phyloP scores from a whole-genome alignment of 441 rosid species.

The Populus hybrid region DNA sequence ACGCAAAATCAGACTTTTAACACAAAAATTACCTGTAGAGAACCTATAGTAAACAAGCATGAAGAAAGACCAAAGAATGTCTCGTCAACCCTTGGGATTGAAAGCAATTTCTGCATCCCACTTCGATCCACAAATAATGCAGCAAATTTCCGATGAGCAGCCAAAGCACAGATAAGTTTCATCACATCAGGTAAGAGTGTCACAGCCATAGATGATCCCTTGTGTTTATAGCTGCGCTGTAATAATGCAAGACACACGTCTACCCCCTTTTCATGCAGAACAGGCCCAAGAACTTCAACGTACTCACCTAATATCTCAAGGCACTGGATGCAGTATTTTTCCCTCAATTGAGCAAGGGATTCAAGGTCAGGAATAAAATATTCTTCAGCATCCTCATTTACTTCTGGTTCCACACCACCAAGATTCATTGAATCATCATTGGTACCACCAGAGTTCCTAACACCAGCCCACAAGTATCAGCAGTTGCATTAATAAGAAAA shows the following conservation, averaged over 20 bases:
- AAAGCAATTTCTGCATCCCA: constrained; percentile 93
- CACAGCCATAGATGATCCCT: constrained; percentile 40
- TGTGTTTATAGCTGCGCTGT: constrained; percentile 56
- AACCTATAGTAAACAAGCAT: constrained; percentile 87
- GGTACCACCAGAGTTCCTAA: constrained; percentile 47
- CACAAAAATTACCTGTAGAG: constrained; percentile 69
- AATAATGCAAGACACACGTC: constrained; percentile 86
- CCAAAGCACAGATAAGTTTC: constrained; percentile 98
- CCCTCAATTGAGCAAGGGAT: constrained; percentile 73
- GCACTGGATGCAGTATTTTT: constrained; percentile 91
- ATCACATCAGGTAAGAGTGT: constrained; percentile 85
- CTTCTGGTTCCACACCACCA: constrained; percentile 38
- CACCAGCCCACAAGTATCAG: constrained; percentile 30
- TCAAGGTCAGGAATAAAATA: constrained; percentile 72
- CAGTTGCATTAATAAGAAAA: constrained; percentile 14
- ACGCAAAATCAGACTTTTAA: constrained; percentile 15
- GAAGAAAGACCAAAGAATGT: constrained; percentile 89
- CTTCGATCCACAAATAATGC: constrained; percentile 97
- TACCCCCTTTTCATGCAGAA: constrained; percentile 94
- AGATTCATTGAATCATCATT: constrained; percentile 39
- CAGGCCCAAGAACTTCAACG: constrained; percentile 97
- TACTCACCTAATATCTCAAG: constrained; percentile 91
- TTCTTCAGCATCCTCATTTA: constrained; percentile 51
- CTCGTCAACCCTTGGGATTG: constrained; percentile 69
- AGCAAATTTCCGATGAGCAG: constrained; percentile 97